Conservation (phyloP, 2,329 filamentous ascomycete species). For the Exophiala dermatitidis region DNA sequence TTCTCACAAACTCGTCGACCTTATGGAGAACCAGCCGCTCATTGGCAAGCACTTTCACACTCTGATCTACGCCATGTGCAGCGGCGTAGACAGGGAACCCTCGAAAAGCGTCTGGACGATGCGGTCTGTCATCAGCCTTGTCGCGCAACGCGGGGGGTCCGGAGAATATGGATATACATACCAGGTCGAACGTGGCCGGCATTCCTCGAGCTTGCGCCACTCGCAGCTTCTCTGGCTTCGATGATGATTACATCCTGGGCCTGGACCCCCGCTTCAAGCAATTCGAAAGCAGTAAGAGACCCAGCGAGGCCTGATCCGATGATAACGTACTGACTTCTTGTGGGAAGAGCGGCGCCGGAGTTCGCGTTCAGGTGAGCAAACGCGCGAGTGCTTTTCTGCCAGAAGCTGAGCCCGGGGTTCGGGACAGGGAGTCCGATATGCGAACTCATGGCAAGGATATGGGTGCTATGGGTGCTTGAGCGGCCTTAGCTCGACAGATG, state of each 20-base stretch:
- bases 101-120: constrained; percentile 38
- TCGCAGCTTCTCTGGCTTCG: constrained; percentile 41
- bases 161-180: not conserved
- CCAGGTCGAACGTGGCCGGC: constrained; percentile 40
- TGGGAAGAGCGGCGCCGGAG: constrained; percentile 28
- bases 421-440: not conserved
- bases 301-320: constrained; percentile 42
- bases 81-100: constrained; percentile 41
- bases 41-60: constrained; percentile 42
- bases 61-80: constrained; percentile 41
- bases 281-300: constrained; percentile 35
- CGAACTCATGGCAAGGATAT: no score
- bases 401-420: constrained; percentile 36
- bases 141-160: no score
- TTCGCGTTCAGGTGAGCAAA: constrained; percentile 40
- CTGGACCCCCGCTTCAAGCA: constrained; percentile 34
- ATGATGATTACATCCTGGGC: constrained; percentile 36
- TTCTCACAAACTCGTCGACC: constrained; percentile 38
- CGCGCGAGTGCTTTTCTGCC: constrained; percentile 42
- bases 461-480: no score
- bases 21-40: constrained; percentile 39
- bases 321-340: constrained; percentile 33
- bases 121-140: not conserved
- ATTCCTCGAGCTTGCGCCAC: constrained; percentile 40
- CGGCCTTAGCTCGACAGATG: no score